Evolutionary conservation across 2,329 filamentous ascomycete species (phyloP).

Genomic region (Fusarium beomiforme): DNA sequence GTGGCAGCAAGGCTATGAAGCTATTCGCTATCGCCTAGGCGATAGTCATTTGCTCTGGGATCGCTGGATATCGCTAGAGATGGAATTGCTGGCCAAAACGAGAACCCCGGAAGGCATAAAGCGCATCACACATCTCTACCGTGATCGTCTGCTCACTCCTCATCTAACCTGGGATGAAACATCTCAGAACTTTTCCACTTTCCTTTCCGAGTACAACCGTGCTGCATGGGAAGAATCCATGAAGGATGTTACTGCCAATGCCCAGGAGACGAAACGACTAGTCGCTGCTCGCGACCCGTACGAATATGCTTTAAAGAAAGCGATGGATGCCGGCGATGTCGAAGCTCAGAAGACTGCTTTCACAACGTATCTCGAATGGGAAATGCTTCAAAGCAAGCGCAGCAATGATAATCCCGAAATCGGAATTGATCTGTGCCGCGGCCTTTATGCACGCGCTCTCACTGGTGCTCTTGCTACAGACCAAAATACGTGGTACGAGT

Average conservation of each 20-base stretch:
- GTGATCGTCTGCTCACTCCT: conserved; percentile 75
- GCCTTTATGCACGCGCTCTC: conserved; percentile 83
- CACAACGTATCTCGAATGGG: conserved; percentile 85
- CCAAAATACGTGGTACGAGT: conserved; percentile 83
- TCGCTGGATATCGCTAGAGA: conserved; percentile 77
- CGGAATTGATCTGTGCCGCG: conserved; percentile 63
- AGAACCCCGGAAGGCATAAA: conserved; percentile 66
- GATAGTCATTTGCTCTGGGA: conserved; percentile 85
- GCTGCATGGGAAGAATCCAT: conserved; percentile 79
- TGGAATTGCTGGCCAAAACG: conserved; percentile 71
- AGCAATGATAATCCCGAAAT: conserved; percentile 58
- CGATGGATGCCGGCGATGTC: conserved; percentile 64
- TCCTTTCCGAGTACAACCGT: conserved; percentile 77
- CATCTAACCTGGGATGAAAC: conserved; percentile 81
- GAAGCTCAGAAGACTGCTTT: conserved; percentile 63
- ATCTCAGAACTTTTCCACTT: conserved; percentile 77
- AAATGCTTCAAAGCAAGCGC: conserved; percentile 69
- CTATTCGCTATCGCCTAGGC: conserved; percentile 77
- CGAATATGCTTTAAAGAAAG: conserved; percentile 72
- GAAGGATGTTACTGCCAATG: conserved; percentile 71
- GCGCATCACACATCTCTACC: conserved; percentile 74
- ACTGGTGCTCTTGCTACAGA: conserved; percentile 75
- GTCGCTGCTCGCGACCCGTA: conserved; percentile 69
- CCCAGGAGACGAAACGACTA: conserved; percentile 72
- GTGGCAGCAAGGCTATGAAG: conserved; percentile 77